Evolutionary conservation across 1,139 yeast species (phyloP), one percentile per base, ranked within the genome.

Genomic region (Pichia sp.): DNA sequence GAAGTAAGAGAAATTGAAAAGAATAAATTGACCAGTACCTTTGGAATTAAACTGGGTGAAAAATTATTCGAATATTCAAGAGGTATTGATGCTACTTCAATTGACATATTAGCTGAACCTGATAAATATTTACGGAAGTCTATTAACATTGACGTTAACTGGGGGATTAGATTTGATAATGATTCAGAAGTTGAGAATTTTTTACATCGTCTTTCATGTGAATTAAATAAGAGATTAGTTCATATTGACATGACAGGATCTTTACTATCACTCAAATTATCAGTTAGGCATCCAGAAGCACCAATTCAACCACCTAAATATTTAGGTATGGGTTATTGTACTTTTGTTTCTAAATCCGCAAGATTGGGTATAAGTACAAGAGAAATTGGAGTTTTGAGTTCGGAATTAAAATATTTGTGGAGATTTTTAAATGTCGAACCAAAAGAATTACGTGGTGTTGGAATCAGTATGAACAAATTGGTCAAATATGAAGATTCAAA

Each of bases 91-190:
- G 65, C 70, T 37, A 73, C 84, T 0, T 68, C 70, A 6, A 73
- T 86, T 27, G 73, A 72, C 46, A 67, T 55, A 37, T 74, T 81
- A 32, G 51, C 63, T 4, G 67, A 68, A 16, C 73, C 76, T 34
- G 69, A 70, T 25, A 73, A 65, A 52, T 70, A 66, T 40, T 68
- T 74, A 0, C 71, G 95, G 30, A 87, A 87, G 55, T 76, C 95
- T 0, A 74, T 92, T 0, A 87, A 96, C 0, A 87, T 87, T 10
- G 97, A 92, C 61, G 84, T 92, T 30, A 87, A 89, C 51, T 92
- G 87, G 82, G 97, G 96, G 0, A 85, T 92, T 0, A 62, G 97
- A 42, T 84, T 90, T 51, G 75, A 78, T 28, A 68, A 67, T 0
- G 69, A 74, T 25, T 62, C 63, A 1, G 87, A 90, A 55, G 76